Evolutionary conservation across 495 filamentous ascomycete species (phyloP).

Genomic region (Xeromyces bisporus): DNA sequence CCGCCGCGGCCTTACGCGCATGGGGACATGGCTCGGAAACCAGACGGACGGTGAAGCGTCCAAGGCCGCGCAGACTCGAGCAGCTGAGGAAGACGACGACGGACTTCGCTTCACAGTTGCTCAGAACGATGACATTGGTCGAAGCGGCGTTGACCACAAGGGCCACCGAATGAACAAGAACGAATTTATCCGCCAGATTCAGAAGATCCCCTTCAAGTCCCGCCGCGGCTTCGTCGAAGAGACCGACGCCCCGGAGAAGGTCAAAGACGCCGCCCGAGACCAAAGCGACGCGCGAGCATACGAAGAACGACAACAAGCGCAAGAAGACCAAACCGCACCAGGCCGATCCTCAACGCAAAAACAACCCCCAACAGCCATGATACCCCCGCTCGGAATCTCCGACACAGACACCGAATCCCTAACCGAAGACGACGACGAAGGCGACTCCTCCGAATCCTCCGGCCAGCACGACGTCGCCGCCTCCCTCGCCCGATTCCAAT

Average conservation of each 20-base stretch:
- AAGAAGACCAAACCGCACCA: slow-evolving; percentile 9
- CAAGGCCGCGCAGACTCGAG: slow-evolving; percentile 13
- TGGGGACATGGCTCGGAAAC: slow-evolving; percentile 47
- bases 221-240: slow-evolving; percentile 54
- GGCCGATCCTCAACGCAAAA: background rate
- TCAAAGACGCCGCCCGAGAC: slow-evolving; percentile 37
- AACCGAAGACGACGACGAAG: slow-evolving; percentile 13
- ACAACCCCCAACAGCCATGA: background rate
- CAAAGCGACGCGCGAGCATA: slow-evolving; percentile 18
- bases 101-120: slow-evolving; percentile 75
- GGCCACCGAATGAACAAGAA: slow-evolving; percentile 76
- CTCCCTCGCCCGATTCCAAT: slow-evolving; percentile 26
- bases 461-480: slow-evolving; percentile 27
- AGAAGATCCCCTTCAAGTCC: slow-evolving; percentile 59
- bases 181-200: slow-evolving; percentile 77
- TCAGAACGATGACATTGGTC: slow-evolving; percentile 15
- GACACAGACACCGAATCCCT: slow-evolving; percentile 14
- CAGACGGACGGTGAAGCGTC: slow-evolving; percentile 31
- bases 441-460: slow-evolving; percentile 14
- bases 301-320: slow-evolving; percentile 12
- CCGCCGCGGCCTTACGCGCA: slow-evolving; percentile 34
- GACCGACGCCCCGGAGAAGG: slow-evolving; percentile 42
- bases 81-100: slow-evolving; percentile 50
- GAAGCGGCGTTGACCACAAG: slow-evolving; percentile 20
- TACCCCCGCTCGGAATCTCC: slow-evolving; percentile 4